Evolutionary conservation across 345 rosid species (phyloP).

Genomic region (Rhodamnia rubescens): DNA sequence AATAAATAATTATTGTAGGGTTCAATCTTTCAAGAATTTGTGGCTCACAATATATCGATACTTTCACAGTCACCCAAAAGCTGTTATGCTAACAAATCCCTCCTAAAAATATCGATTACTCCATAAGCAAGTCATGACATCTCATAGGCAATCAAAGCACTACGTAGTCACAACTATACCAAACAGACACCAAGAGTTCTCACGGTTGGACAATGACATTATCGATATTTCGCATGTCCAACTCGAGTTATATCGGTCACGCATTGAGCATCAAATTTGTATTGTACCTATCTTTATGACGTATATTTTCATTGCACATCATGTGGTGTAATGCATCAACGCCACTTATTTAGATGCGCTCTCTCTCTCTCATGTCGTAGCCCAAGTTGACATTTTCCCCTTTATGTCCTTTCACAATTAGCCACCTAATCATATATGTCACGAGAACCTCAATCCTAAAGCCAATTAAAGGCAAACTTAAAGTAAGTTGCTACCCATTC

Average conservation of each 20-base stretch:
- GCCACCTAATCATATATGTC: neutral
- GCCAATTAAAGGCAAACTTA: neutral
- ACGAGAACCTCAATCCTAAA: neutral
- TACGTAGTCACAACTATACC: neutral
- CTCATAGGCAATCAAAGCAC: neutral
- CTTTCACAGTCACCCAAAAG: no score
- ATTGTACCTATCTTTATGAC: neutral
- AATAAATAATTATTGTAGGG: no score
- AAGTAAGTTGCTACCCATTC: neutral
- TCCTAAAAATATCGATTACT: neutral
- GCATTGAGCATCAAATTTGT: neutral
- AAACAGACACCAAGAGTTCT: neutral
- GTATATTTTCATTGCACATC: neutral
- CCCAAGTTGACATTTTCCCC: constrained; percentile 33
- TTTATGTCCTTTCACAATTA: neutral
- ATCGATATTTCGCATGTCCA: no score
- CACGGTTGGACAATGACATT: no score
- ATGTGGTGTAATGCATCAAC: neutral
- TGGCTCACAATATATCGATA: no score
- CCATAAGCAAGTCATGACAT: neutral
- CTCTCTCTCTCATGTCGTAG: neutral
- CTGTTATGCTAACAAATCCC: no score
- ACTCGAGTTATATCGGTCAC: neutral
- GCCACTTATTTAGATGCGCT: neutral
- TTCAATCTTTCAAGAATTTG: no score